phyloP scores from a whole-genome alignment of 768 basidiomycete species.

The Postia placenta region DNA sequence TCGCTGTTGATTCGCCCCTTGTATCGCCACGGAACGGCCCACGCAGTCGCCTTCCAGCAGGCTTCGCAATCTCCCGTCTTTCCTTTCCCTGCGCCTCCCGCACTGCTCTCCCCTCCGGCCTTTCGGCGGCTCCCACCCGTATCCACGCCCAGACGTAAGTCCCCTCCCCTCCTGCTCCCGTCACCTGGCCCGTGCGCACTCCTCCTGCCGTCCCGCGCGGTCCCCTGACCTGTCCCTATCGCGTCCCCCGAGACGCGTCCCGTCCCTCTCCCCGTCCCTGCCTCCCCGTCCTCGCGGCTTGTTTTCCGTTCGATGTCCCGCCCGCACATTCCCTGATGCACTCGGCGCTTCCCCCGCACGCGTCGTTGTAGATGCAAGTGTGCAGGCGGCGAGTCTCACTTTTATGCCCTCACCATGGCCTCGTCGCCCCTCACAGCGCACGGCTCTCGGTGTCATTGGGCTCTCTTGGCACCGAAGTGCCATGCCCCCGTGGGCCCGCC shows the following conservation, averaged over 20 bases:
- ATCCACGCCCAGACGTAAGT: constrained; percentile 1
- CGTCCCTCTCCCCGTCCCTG: neutral
- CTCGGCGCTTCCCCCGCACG: no score
- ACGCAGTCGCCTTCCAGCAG: neutral
- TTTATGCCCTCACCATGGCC: no score
- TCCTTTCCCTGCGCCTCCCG: neutral
- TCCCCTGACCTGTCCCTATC: neutral
- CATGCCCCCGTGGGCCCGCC: no score
- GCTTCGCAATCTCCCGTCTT: neutral
- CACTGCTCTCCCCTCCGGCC: neutral
- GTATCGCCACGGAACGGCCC: neutral
- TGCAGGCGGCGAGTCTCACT: no score
- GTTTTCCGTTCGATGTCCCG: neutral
- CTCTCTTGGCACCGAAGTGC: no score
- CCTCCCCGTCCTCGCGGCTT: neutral
- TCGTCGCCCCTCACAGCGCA: no score
- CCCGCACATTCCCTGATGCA: neutral
- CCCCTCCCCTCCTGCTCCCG: neutral
- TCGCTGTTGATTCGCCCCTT: neutral
- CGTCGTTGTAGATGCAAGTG: no score
- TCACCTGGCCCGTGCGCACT: neutral
- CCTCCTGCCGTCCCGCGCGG: neutral
- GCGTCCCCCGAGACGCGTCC: neutral
- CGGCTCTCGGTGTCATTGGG: no score
- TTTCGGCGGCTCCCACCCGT: constrained; percentile 1